Base-by-base conservation (phyloP, 2,329 filamentous ascomycete genomes). In the Scedosporium aurantiacum region DNA sequence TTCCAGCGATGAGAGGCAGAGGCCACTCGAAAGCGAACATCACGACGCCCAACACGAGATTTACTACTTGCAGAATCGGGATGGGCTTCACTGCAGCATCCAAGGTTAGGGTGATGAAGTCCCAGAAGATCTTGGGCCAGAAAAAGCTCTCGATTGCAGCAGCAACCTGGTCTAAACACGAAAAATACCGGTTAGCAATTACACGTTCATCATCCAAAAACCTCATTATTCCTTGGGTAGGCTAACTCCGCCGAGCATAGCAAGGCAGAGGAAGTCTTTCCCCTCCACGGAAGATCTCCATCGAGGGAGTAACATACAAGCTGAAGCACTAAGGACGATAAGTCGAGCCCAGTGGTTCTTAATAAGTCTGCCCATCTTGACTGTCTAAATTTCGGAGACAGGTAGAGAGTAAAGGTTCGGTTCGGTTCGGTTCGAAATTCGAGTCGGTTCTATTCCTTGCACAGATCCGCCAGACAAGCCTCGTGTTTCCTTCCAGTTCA, bases 281-380 rank as follows among this genome's bases (percentile, higher is more conserved):
- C 21, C 21, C n/a, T 21, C 7, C 16, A 10, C n/a, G 5, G 5
- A 25, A 37, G 8, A 37, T 55, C 18, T 50, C 52, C 25, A 4
- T 47, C 8, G 50, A 3, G 14, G 37, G 52, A 32, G 50, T 12
- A 16, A 77, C 79, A 64, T 84, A 91, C 89, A 92, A 62, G 79
- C 74, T 66, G 90, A 88, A 43, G 94, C 91, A 28, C 90, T 90
- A 72, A 99, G 79, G 75, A 96, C 83, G 71, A 99, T 94, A 70
- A 99, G 86, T 64, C 94, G 88, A 68, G 91, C 94, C 91, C 91
- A 96, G 80, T 99, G 94, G 79, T 97, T 97, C 83, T 99, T 99
- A 79, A 99, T 97, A 72, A 99, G 86, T 77, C 88, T 94, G 75
- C 94, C 94, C 94, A 99, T 99, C 65, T 67, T 78, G 74, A 59